A percentile compares a stretch with the other conserved stretches of the same genome.
These are phyloP conservation scores for Decorospora gaudefroyi DNA, from an alignment of 2,329 filamentous ascomycete species.

Conservation along the genomic window DNA sequence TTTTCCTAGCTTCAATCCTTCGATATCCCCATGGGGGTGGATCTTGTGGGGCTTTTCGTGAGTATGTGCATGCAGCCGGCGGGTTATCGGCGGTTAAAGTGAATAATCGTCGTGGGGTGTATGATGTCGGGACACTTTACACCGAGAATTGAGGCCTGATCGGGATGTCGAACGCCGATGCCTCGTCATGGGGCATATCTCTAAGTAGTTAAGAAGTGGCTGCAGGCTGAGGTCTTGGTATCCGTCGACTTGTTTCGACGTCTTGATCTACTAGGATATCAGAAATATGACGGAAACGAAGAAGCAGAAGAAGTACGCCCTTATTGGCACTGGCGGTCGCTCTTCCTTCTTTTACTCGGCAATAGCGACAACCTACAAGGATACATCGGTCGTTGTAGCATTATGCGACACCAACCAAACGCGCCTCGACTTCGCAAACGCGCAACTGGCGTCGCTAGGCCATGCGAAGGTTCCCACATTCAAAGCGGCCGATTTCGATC, in stretches of 20 bases:
- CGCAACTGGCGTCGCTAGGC: conserved; percentile 54
- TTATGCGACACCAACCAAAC: conserved; percentile 66
- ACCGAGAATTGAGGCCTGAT: conserved; percentile 16
- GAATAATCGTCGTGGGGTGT: conserved; percentile 13
- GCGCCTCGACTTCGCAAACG: conserved; percentile 62
- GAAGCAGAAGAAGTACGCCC: conserved; percentile 52
- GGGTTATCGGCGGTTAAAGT: conserved; percentile 7
- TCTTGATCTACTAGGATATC: background rate
- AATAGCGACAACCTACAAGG: conserved; percentile 58
- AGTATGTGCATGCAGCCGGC: background rate
- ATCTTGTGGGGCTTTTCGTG: conserved; percentile 9
- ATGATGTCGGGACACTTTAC: conserved; percentile 9
- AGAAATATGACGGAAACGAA: conserved; percentile 16
- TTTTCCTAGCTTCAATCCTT: background rate
- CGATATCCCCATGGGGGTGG: conserved; percentile 14
- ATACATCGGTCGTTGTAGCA: conserved; percentile 59
- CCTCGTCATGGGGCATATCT: conserved; percentile 4
- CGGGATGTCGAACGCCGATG: conserved; percentile 16
- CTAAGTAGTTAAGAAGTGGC: conserved; percentile 12
- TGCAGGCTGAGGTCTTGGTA: conserved; percentile 4
- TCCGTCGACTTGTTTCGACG: background rate
- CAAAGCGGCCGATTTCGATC: conserved; percentile 60
- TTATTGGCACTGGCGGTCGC: conserved; percentile 64
- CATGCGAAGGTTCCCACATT: conserved; percentile 59
- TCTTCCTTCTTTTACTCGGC: conserved; percentile 66